Percentiles rank a stretch among this genome's conserved stretches.
Evolutionary conservation across 345 rosid species (phyloP).

Genomic region (Geranium rotundifolium): DNA sequence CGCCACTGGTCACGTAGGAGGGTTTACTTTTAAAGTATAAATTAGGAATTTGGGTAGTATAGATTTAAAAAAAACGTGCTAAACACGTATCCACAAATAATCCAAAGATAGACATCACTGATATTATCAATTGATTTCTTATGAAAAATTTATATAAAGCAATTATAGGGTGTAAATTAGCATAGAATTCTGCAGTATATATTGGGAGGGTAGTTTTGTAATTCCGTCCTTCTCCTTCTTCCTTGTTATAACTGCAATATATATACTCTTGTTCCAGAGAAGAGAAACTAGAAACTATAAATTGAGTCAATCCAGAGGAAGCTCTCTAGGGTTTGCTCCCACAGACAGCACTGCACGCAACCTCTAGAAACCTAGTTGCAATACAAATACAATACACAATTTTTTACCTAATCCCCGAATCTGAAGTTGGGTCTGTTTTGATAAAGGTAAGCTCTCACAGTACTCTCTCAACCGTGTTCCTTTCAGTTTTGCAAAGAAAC

Average conservation of each 20-base stretch:
- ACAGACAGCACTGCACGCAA: background rate
- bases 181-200: no score
- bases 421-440: background rate
- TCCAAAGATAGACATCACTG: no score
- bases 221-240: background rate
- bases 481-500: no score
- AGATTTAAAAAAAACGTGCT: no score
- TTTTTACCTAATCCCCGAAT: background rate
- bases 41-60: no score
- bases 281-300: background rate
- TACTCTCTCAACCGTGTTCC: background rate
- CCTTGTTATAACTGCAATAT: background rate
- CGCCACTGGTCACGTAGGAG: no score
- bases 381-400: background rate
- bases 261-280: no score
- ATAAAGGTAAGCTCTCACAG: background rate
- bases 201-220: background rate
- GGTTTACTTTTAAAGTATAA: no score
- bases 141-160: no score
- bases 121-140: no score
- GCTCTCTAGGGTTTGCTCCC: background rate
- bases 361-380: background rate
- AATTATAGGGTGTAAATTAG: no score
- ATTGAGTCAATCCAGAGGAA: background rate
- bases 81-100: no score